Evolutionary conservation across 768 basidiomycete genomes (phyloP).

Genomic region (Amanita jacksonii): DNA sequence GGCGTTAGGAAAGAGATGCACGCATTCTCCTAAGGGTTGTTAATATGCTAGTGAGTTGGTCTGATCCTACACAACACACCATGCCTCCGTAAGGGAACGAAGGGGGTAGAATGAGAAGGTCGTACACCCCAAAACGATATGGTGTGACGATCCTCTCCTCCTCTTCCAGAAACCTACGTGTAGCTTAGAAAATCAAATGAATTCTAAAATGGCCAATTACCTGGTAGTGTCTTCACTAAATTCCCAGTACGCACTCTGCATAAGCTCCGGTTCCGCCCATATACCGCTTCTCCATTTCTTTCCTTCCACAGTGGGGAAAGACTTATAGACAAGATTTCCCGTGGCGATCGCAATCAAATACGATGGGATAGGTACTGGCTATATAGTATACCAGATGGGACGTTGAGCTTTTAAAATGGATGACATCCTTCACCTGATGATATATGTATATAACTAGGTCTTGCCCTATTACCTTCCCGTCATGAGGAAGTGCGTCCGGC

Average conservation of each 20-base stretch:
- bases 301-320: conserved; percentile 50
- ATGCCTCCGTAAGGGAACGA: conserved; percentile 92
- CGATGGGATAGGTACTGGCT: conserved; percentile 82
- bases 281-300: conserved; percentile 76
- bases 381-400: no score
- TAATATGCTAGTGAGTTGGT: not conserved
- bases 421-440: conserved; percentile 43
- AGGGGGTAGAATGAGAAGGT: conserved; percentile 80
- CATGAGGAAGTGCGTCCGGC: conserved; percentile 57
- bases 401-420: not conserved
- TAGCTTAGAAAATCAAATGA: conserved; percentile 5
- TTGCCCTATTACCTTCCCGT: conserved; percentile 63
- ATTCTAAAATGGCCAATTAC: conserved; percentile 24
- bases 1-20: conserved; percentile 86
- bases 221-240: conserved; percentile 80
- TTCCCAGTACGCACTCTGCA: conserved; percentile 76
- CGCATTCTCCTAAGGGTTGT: conserved; percentile 77
- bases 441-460: conserved; percentile 70
- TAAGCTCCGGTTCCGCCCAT: conserved; percentile 84
- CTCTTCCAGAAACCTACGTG: conserved; percentile 56
- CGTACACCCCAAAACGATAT: conserved; percentile 84
- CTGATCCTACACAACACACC: conserved; percentile 31
- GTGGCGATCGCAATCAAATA: conserved; percentile 91
- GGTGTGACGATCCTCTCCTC: conserved; percentile 68
- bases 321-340: conserved; percentile 69